Base-by-base conservation (phyloP, 1,139 yeast species). In the Candida pseudoviswanathii region DNA sequence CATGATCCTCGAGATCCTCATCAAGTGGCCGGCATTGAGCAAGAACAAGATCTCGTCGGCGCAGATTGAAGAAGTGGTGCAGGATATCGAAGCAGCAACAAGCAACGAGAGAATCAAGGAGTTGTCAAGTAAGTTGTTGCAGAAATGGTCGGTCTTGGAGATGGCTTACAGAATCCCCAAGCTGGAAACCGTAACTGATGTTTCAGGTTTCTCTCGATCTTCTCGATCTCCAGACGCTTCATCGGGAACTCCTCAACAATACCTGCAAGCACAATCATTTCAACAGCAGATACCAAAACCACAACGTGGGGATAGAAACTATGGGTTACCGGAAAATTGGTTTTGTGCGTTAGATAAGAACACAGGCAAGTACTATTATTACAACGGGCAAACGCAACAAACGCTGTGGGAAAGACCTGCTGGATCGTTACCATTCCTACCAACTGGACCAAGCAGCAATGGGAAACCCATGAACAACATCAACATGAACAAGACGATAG, bases 91-190 rank as follows among this genome's bases (percentile, higher is more conserved):
- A 26, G 52, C 56, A 4, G 59, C 59, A 7, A 65, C 73, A 11
- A 57, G 47, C 2, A 68, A 72, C 48, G 60, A 64, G 7, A 70
- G 68, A 3, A 64, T 84, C 25, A 61, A 61, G 37, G 47, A 48
- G 1, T 64, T 75, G 39, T 78, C 87, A 2, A 54, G 65, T 5
- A 64, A 67, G 7, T 68, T 94, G 43, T 61, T 89, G 26, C 71
- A 75, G 1, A 85, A 78, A 54, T 94, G 98, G 98, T 75, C 85
- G 41, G 73, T 72, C 32, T 78, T 90, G 54, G 85, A 88, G 61
- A 84, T 89, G 81, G 95, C 94, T 5, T 89, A 86, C 61, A 80
- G 96, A 50, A 94, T 94, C 45, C 94, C 94, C 0, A 85, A 87
- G 52, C 44, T 31, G 34, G 44, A 41, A 11, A 36, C 47, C 24